Evolutionary conservation across 768 basidiomycete species (phyloP), one percentile per base, ranked within the genome.

Genomic region (Mycena kentingensis): DNA sequence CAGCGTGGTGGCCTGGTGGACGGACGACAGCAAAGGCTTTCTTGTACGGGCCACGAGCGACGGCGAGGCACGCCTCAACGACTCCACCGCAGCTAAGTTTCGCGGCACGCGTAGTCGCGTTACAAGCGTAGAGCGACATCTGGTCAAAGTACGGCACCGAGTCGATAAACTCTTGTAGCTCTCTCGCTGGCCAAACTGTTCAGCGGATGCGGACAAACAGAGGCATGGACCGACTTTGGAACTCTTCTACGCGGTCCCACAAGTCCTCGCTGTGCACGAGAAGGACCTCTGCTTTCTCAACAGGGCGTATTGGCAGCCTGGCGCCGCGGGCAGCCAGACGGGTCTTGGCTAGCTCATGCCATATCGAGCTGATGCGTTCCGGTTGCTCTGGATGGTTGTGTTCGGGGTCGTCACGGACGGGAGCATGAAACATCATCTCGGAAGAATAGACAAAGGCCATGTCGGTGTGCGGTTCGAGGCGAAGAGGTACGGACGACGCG

Each of bases 1-100:
- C 97, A 5, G 97, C 95, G 64, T 99, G 97, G 67, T 99, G 97
- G 0, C 97, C 97, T 0, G 97, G 97, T 12, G 97, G 97, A 47
- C 97, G 83, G 29, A 98, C 95, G 55, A 98, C 92, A 2, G 97
- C 97, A 66, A 99, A 88, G 0, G 90, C 79, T 68, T 95, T 98
- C 63, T 87, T 79, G 32, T 98, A 75, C 59, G 85, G 79, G 13
- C 85, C 71, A 28, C 83, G 82, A 27, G 92, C 94, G 38, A 98
- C 94, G 4, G 91, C 85, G 12, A 93, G 75, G 63, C 84, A 81
- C 4, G 93, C 90, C 68, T 97, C 93, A 56, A 98, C 87, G 43
- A 95, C 95, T 8, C 96, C 95, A 2, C 97, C 97, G 62, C 93
- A 94, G 58, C 94, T 96, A 28, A 98, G 72, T 26, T 85, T 79